These are phyloP conservation scores for Lithohypha guttulata DNA, from an alignment of 2,329 filamentous ascomycete genomes.

Conservation along the genomic window DNA sequence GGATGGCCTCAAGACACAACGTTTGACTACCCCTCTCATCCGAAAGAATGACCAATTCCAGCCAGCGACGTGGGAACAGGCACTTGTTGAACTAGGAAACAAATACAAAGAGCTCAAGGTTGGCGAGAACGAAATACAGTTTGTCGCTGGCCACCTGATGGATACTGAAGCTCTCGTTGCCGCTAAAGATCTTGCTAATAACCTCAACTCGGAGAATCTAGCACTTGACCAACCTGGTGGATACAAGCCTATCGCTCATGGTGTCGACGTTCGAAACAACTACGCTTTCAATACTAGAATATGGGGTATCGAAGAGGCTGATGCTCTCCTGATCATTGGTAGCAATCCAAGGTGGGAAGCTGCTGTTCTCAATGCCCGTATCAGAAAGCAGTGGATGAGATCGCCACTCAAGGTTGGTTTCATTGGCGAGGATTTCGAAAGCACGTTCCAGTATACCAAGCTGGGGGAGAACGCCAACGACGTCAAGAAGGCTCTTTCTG, in stretches of 20 bases:
- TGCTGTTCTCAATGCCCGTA: slow-evolving; percentile 87
- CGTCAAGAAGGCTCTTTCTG: slow-evolving; percentile 74
- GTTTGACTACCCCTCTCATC: slow-evolving; percentile 83
- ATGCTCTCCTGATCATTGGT: slow-evolving; percentile 81
- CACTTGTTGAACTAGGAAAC: slow-evolving; percentile 71
- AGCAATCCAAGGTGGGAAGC: slow-evolving; percentile 95
- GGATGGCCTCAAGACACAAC: slow-evolving; percentile 91
- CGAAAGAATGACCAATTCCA: slow-evolving; percentile 83
- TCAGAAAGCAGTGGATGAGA: slow-evolving; percentile 93
- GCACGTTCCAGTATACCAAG: slow-evolving; percentile 91
- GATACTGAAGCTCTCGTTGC: slow-evolving; percentile 91
- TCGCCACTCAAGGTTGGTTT: slow-evolving; percentile 89
- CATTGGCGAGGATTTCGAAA: slow-evolving; percentile 81
- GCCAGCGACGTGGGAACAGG: slow-evolving; percentile 91
- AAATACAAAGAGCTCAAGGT: slow-evolving; percentile 71
- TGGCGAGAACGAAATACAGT: slow-evolving; percentile 91
- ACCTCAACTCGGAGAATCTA: slow-evolving; percentile 89
- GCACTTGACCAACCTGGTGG: slow-evolving; percentile 83
- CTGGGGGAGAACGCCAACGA: slow-evolving; percentile 68
- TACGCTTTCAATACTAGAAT: slow-evolving; percentile 96
- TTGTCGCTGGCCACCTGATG: slow-evolving; percentile 77
- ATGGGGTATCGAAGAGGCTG: slow-evolving; percentile 84
- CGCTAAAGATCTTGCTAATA: slow-evolving; percentile 95
- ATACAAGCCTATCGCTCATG: slow-evolving; percentile 74
- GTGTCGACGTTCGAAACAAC: slow-evolving; percentile 85